phyloP scores from a whole-genome alignment of 306 rosid genomes.

The Begonia peltatifolia region DNA sequence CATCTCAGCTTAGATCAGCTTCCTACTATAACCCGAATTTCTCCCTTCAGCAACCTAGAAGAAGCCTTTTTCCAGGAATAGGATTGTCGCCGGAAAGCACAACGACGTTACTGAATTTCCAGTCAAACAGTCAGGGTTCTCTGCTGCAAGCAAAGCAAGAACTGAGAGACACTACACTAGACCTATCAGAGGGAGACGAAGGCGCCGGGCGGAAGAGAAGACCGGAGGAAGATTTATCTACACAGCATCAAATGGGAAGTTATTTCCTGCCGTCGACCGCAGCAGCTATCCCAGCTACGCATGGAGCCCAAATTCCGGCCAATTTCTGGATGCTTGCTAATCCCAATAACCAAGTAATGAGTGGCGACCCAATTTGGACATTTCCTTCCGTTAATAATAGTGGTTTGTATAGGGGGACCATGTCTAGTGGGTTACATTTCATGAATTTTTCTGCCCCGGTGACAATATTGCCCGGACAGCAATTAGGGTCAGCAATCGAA shows the following conservation, averaged over 20 bases:
- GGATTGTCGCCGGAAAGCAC: slow-evolving; percentile 30
- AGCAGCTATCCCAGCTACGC: slow-evolving; percentile 48
- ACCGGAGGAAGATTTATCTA: slow-evolving; percentile 39
- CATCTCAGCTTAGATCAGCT: slow-evolving; percentile 65
- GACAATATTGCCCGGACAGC: slow-evolving; percentile 60
- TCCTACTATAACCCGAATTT: slow-evolving; percentile 72
- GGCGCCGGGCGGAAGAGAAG: slow-evolving; percentile 46
- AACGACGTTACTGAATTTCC: slow-evolving; percentile 53
- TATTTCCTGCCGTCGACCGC: slow-evolving; percentile 52
- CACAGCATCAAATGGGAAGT: slow-evolving; percentile 55
- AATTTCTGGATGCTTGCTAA: slow-evolving; percentile 82
- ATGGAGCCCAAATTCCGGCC: slow-evolving; percentile 44
- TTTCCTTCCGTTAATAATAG: slow-evolving; percentile 59
- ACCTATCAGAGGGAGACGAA: slow-evolving; percentile 56
- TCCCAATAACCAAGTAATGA: slow-evolving; percentile 60
- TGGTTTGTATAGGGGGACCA: slow-evolving; percentile 50
- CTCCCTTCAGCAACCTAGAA: slow-evolving; percentile 23
- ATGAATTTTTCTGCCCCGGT: slow-evolving; percentile 75
- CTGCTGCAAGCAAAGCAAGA: slow-evolving; percentile 71
- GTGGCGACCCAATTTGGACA: slow-evolving; percentile 87
- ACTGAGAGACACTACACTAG: slow-evolving; percentile 41
- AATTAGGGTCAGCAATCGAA: slow-evolving; percentile 17
- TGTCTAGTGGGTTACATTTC: slow-evolving; percentile 78
- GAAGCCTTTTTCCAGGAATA: slow-evolving; percentile 46
- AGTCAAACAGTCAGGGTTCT: slow-evolving; percentile 25